Percentiles rank a stretch among this genome's conserved stretches.
phyloP scores from a whole-genome alignment of 2,329 filamentous ascomycete species.

The Colletotrichum spinosum region DNA sequence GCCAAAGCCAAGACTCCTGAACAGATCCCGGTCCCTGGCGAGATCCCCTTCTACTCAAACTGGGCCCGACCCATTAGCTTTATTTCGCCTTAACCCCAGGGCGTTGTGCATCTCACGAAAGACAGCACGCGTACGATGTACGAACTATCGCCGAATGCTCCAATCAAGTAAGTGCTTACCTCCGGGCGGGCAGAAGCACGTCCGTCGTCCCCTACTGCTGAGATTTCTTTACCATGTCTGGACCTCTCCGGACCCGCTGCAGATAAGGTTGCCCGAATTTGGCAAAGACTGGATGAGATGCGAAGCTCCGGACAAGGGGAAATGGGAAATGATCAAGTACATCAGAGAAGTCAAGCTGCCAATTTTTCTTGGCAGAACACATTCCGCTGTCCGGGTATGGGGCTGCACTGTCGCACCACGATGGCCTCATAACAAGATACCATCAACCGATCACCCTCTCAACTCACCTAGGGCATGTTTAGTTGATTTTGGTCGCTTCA shows the following conservation, averaged over 20 bases:
- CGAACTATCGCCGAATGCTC: conserved; percentile 5
- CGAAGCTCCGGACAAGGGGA: conserved; percentile 10
- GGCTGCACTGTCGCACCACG: conserved; percentile 16
- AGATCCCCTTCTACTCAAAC: too few relatives aligned
- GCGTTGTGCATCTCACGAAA: too few relatives aligned
- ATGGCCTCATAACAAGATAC: conserved; percentile 23
- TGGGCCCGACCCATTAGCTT: too few relatives aligned
- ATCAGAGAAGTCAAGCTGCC: background rate
- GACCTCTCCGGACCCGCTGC: conserved; percentile 6
- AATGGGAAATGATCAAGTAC: background rate
- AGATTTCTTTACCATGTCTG: too few relatives aligned
- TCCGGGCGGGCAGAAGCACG: conserved; percentile 1
- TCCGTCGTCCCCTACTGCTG: background rate
- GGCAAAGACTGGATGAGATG: conserved; percentile 23
- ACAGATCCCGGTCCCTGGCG: conserved; percentile 19
- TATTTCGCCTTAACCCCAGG: too few relatives aligned
- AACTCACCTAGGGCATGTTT: conserved; percentile 8
- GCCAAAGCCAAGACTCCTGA: conserved; percentile 18
- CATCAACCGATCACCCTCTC: conserved; percentile 18
- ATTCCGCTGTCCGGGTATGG: too few relatives aligned
- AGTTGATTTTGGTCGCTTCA: conserved; percentile 1
- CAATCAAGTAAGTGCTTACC: conserved; percentile 3
- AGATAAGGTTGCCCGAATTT: conserved; percentile 32
- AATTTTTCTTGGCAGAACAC: conserved; percentile 8
- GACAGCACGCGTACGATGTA: background rate